A percentile compares a stretch with the other conserved stretches of the same genome.
Evolutionary conservation across 345 rosid species (phyloP).

Genomic region (Triadica sebifera): DNA sequence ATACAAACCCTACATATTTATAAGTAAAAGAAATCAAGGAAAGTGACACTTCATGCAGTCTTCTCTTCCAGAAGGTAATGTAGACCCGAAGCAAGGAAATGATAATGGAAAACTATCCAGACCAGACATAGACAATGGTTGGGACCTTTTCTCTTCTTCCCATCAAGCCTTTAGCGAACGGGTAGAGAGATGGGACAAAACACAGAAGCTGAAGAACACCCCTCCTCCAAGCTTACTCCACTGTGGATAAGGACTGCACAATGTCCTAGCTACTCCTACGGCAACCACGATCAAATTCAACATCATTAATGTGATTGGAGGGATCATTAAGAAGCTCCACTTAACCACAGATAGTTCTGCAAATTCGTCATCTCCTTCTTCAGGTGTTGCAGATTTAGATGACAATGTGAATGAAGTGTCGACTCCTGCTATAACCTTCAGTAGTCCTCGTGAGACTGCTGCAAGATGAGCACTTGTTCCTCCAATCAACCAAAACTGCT

Average conservation of each 20-base stretch:
- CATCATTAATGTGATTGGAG: conserved; percentile 70
- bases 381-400: conserved; percentile 59
- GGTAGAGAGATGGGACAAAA: conserved; percentile 70
- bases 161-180: conserved; percentile 79
- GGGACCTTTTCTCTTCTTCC: conserved; percentile 79
- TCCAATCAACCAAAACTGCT: conserved; percentile 70
- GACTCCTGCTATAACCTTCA: conserved; percentile 72
- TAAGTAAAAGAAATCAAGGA: conserved; percentile 26
- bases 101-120: conserved; percentile 63
- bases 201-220: conserved; percentile 85
- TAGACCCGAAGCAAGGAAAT: conserved; percentile 71
- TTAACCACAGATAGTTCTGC: conserved; percentile 58
- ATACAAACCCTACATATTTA: not conserved
- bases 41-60: conserved; percentile 48
- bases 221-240: conserved; percentile 86
- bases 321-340: conserved; percentile 73
- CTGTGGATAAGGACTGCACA: conserved; percentile 61
- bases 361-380: conserved; percentile 65
- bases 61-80: conserved; percentile 51
- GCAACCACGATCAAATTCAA: conserved; percentile 57
- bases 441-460: conserved; percentile 67
- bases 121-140: conserved; percentile 74
- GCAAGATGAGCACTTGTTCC: conserved; percentile 87
- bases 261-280: conserved; percentile 58
- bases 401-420: conserved; percentile 76